Conservation (phyloP, 2,329 filamentous ascomycete genomes). For the Fusarium beomiforme region DNA sequence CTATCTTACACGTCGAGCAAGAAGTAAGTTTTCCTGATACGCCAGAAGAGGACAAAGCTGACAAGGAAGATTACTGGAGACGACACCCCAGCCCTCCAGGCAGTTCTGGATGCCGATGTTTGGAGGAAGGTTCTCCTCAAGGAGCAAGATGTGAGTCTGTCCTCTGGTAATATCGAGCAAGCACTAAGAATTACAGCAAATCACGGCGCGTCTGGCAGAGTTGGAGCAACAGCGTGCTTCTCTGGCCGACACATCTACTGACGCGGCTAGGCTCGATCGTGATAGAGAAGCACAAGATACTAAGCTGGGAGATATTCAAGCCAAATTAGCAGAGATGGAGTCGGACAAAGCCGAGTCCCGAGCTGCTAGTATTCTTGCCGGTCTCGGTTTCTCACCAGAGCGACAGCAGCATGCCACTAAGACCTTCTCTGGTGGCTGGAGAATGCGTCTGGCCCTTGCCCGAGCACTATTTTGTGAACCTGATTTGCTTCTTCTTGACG, state of each 20-base stretch:
- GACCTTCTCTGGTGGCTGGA: slow-evolving; percentile 99
- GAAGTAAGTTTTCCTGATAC: slow-evolving; percentile 67
- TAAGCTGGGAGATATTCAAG: slow-evolving; percentile 89
- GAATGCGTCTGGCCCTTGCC: slow-evolving; percentile 95
- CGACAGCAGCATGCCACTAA: slow-evolving; percentile 92
- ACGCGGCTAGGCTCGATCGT: slow-evolving; percentile 84
- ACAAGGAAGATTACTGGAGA: slow-evolving; percentile 82
- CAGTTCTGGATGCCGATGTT: slow-evolving; percentile 95
- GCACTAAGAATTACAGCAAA: slow-evolving; percentile 67
- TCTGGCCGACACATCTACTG: slow-evolving; percentile 90
- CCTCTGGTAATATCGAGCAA: not conserved
- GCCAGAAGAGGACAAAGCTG: not conserved
- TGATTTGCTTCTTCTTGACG: slow-evolving; percentile 93
- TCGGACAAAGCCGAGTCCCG: slow-evolving; percentile 97
- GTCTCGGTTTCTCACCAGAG: slow-evolving; percentile 95
- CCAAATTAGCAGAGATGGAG: slow-evolving; percentile 97
- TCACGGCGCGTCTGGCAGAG: slow-evolving; percentile 76
- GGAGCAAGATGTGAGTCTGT: slow-evolving; percentile 78
- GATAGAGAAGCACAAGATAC: slow-evolving; percentile 91
- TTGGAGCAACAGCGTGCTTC: slow-evolving; percentile 81
- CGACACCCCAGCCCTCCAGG: slow-evolving; percentile 93
- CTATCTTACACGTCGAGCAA: slow-evolving; percentile 98
- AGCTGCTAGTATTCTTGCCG: slow-evolving; percentile 94
- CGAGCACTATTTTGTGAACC: slow-evolving; percentile 98
- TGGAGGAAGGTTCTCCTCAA: slow-evolving; percentile 95